Evolutionary conservation across 2,329 filamentous ascomycete species (phyloP).

Genomic region (Fusarium citri): DNA sequence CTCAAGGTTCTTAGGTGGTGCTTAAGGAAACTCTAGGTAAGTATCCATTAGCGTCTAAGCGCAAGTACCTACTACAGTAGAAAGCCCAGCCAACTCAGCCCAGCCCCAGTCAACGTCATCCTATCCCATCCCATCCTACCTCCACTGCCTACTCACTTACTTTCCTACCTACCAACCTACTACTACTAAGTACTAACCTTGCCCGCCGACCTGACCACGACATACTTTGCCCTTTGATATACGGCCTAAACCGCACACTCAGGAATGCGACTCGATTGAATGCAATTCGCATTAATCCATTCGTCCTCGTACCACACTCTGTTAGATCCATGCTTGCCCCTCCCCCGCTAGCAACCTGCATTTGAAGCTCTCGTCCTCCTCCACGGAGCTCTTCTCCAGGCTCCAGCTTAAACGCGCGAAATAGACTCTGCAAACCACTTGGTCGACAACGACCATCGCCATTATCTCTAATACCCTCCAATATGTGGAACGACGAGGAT

Average conservation of each 20-base stretch:
- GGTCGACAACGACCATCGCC: slow-evolving; percentile 13
- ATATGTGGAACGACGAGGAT: slow-evolving; percentile 98
- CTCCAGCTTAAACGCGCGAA: slow-evolving; percentile 32
- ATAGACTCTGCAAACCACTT: slow-evolving; percentile 14
- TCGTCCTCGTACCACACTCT: slow-evolving; percentile 16
- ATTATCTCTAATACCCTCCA: slow-evolving; percentile 35
- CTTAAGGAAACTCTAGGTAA: slow-evolving; percentile 4
- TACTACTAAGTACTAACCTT: slow-evolving; percentile 10
- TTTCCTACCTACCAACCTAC: background rate
- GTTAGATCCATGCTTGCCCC: slow-evolving; percentile 33
- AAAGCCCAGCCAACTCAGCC: slow-evolving; percentile 19
- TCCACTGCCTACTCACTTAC: background rate
- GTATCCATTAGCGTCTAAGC: background rate
- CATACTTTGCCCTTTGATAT: slow-evolving; percentile 5
- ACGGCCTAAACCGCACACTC: background rate
- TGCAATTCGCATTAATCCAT: slow-evolving; percentile 14
- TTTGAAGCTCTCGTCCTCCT: slow-evolving; percentile 37
- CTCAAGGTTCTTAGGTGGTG: background rate
- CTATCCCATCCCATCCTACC: slow-evolving; percentile 32
- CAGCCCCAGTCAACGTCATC: slow-evolving; percentile 44
- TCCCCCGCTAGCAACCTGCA: slow-evolving; percentile 40
- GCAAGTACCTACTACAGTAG: background rate
- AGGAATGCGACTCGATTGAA: slow-evolving; percentile 40
- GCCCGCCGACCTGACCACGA: slow-evolving; percentile 31
- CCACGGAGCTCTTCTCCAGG: slow-evolving; percentile 28